Base-by-base conservation (phyloP, 805 yeast genomes). In the Yarrowia sp. region DNA sequence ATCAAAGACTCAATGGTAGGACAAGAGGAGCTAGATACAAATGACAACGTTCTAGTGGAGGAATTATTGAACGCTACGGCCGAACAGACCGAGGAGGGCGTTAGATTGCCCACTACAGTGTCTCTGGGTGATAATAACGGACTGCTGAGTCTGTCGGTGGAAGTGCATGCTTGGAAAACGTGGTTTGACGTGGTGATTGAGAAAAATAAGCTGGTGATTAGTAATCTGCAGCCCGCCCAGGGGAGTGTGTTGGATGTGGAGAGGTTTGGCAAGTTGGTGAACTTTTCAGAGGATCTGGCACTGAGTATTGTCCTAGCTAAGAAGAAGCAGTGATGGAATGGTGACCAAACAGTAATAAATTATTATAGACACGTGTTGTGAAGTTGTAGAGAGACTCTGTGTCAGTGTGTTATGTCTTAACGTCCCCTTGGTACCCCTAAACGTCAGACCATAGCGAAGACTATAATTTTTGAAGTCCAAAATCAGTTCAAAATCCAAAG, bases 71-170 rank as follows among this genome's bases (percentile, higher is more conserved):
- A 63, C 22, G 44, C 65, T 8, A 35, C 36, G 13, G 22, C 35
- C 0, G 47, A 55, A 31, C 47, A 55, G n/a, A 28, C 36, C 14
- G 61, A 55, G 5, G 61, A 55, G 13, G 47, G 38, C 2, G 47
- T 22, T 4, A 8, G 33, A 22, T 18, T 55, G 45, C 61, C 61
- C n/a, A 8, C 32, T n/a, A 55, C 61, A 8, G 51, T 44, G 1
- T 58, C 64, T 58, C 51, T 58, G 28, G 47, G 45, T 6, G 61
- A 55, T n/a, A 58, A 58, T n/a, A 43, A 58, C 14, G 64, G 64
- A 1, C 35, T 43, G 6, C 13, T 58, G 35, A 32, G 64, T n/a
- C 28, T 58, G 33, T 58, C 64, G 14, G 64, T 44, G 35, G 64
- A 58, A 5, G 41, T 58, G 18, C 64, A 58, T 33, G 15, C 51